Evolutionary conservation across 352 stramenopile species (phyloP).

Genomic region (Phytophthora pseudosyringae): DNA sequence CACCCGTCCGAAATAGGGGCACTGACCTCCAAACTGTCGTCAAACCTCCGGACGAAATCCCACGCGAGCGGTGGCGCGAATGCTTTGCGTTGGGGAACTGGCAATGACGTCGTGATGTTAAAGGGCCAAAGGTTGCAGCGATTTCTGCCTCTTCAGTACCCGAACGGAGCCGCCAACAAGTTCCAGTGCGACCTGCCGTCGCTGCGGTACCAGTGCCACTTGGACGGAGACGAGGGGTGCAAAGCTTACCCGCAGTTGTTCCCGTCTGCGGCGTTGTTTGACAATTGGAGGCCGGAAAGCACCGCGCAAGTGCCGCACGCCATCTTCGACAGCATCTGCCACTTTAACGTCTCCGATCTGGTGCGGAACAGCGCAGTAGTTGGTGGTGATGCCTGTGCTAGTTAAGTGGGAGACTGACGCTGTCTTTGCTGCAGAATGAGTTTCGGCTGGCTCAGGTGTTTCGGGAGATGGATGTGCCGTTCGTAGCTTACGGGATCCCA

Average conservation of each 20-base stretch:
- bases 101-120: conserved; percentile 30
- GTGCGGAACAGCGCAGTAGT: conserved; percentile 29
- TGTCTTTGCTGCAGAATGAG: conserved; percentile 56
- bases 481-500: conserved; percentile 93
- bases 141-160: conserved; percentile 42
- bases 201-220: conserved; percentile 64
- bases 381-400: neutral
- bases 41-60: conserved; percentile 15
- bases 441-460: conserved; percentile 90
- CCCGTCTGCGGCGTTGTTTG: conserved; percentile 71
- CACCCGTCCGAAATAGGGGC: neutral
- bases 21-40: conserved; percentile 7
- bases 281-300: conserved; percentile 83
- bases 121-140: conserved; percentile 42
- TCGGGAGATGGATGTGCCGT: conserved; percentile 93
- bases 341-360: conserved; percentile 67
- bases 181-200: conserved; percentile 65
- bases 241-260: conserved; percentile 74
- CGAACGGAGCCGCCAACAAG: conserved; percentile 49
- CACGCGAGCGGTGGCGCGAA: conserved; percentile 20
- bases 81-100: conserved; percentile 30
- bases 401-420: neutral
- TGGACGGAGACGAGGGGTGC: conserved; percentile 47
- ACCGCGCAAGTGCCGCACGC: conserved; percentile 33
- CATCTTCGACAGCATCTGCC: conserved; percentile 66